Evolutionary conservation across 805 yeast genomes (phyloP).

Genomic region (Starmerella powellii): DNA sequence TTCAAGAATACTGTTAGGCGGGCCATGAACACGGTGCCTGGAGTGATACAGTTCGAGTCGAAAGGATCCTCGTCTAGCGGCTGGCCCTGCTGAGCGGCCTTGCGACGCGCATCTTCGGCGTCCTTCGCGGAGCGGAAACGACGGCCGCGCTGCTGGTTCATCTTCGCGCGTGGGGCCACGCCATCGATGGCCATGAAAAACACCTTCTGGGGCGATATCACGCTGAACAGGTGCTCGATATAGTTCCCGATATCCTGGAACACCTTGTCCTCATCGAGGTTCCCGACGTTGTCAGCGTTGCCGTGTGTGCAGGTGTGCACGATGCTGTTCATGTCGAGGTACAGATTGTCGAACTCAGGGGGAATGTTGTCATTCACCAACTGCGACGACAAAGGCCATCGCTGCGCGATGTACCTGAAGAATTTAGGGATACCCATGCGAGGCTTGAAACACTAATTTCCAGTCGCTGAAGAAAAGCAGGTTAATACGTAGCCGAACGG

Average conservation of each 20-base stretch:
- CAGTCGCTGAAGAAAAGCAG: too few relatives aligned
- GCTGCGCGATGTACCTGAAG: constrained; percentile 89
- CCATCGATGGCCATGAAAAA: constrained; percentile 96
- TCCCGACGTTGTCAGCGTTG: constrained; percentile 50
- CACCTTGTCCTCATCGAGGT: constrained; percentile 80
- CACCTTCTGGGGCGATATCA: constrained; percentile 78
- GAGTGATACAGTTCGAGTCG: constrained; percentile 95
- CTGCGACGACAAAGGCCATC: constrained; percentile 96
- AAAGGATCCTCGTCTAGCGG: constrained; percentile 68
- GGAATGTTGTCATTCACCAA: constrained; percentile 66
- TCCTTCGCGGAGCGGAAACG: constrained; percentile 87
- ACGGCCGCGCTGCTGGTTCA: constrained; percentile 94
- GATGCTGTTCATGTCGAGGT: constrained; percentile 95
- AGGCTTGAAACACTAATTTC: too few relatives aligned
- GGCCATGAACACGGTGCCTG: constrained; percentile 98
- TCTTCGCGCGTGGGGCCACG: constrained; percentile 95
- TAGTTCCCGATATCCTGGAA: constrained; percentile 86
- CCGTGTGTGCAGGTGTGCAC: constrained; percentile 85
- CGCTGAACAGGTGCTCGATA: constrained; percentile 82
- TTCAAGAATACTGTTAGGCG: constrained; percentile 67
- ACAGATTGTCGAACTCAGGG: constrained; percentile 90
- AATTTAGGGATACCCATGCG: constrained; percentile 96
- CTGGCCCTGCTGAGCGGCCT: constrained; percentile 47
- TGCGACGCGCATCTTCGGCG: constrained; percentile 42
- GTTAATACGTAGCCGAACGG: too few relatives aligned